These are phyloP conservation scores for Cladosporium sp. DNA, from an alignment of 2,329 filamentous ascomycete species.

Conservation along the genomic window DNA sequence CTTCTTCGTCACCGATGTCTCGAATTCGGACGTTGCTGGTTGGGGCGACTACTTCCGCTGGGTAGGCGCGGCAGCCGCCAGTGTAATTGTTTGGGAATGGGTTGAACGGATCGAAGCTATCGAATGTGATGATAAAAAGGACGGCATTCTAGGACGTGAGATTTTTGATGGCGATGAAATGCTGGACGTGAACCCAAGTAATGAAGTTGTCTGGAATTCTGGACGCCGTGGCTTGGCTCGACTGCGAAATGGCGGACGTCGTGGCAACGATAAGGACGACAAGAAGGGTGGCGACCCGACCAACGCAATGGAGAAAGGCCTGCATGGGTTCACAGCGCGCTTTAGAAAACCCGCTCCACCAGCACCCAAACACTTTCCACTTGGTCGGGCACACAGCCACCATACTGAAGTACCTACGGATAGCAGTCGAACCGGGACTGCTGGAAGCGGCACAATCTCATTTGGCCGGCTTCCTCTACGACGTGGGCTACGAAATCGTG, in stretches of 20 bases:
- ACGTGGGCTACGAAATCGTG: background rate
- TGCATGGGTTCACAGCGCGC: slow-evolving; percentile 22
- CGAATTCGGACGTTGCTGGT: slow-evolving; percentile 75
- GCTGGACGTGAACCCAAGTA: slow-evolving; percentile 63
- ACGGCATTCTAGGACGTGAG: slow-evolving; percentile 84
- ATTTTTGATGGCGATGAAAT: slow-evolving; percentile 94
- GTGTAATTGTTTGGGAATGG: slow-evolving; percentile 98
- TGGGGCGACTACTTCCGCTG: slow-evolving; percentile 96
- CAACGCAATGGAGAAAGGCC: slow-evolving; percentile 25
- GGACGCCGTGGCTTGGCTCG: slow-evolving; percentile 36
- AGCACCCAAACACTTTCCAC: slow-evolving; percentile 28
- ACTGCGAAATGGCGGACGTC: slow-evolving; percentile 26
- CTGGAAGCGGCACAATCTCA: slow-evolving; percentile 15
- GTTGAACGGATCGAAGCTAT: slow-evolving; percentile 90
- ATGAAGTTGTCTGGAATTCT: slow-evolving; percentile 51
- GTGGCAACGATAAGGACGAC: slow-evolving; percentile 32
- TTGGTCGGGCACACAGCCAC: slow-evolving; percentile 29
- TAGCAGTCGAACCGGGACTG: slow-evolving; percentile 12
- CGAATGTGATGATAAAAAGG: slow-evolving; percentile 89
- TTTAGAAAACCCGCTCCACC: slow-evolving; percentile 24
- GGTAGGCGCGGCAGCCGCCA: slow-evolving; percentile 92
- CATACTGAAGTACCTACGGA: slow-evolving; percentile 14
- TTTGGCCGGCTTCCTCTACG: slow-evolving; percentile 21
- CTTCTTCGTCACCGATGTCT: slow-evolving; percentile 89
- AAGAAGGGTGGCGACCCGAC: slow-evolving; percentile 18